A percentile compares a stretch with the other conserved stretches of the same genome.
These are phyloP conservation scores for Fusarium sp. DNA, from an alignment of 2,329 filamentous ascomycete species.

Conservation along the genomic window DNA sequence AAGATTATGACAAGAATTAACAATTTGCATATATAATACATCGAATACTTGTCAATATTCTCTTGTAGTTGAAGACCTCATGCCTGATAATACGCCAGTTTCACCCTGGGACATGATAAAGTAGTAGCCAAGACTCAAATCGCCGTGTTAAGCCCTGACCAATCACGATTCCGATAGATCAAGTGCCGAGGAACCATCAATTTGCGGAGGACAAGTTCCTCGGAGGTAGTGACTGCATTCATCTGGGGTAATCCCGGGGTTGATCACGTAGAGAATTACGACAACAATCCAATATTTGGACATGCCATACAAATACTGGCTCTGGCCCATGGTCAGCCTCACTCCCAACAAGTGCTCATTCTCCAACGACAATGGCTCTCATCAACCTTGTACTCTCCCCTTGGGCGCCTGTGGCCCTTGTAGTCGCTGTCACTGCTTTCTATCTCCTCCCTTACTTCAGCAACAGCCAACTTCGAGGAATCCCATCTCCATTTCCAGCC, in stretches of 20 bases:
- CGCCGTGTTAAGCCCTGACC: background rate
- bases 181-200: conserved; percentile 12
- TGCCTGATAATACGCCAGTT: too few relatives aligned
- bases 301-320: conserved; percentile 14
- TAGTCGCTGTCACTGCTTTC: conserved; percentile 23
- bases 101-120: too few relatives aligned
- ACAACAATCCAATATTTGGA: background rate
- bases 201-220: conserved; percentile 4
- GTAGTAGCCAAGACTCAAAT: background rate
- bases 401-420: conserved; percentile 32
- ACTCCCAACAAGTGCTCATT: background rate
- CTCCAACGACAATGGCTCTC: conserved; percentile 29
- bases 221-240: conserved; percentile 5
- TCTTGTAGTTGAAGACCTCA: too few relatives aligned
- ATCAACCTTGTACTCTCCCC: conserved; percentile 32
- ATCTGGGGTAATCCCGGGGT: conserved; percentile 24
- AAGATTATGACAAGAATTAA: too few relatives aligned
- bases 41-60: too few relatives aligned
- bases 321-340: background rate
- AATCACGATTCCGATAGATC: accelerated
- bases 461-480: conserved; percentile 59
- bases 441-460: conserved; percentile 59
- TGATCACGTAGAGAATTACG: background rate
- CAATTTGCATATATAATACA: too few relatives aligned
- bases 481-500: conserved; percentile 72